These are phyloP conservation scores for Pyrenophora teres DNA, from an alignment of 2,329 filamentous ascomycete species.

Conservation along the genomic window DNA sequence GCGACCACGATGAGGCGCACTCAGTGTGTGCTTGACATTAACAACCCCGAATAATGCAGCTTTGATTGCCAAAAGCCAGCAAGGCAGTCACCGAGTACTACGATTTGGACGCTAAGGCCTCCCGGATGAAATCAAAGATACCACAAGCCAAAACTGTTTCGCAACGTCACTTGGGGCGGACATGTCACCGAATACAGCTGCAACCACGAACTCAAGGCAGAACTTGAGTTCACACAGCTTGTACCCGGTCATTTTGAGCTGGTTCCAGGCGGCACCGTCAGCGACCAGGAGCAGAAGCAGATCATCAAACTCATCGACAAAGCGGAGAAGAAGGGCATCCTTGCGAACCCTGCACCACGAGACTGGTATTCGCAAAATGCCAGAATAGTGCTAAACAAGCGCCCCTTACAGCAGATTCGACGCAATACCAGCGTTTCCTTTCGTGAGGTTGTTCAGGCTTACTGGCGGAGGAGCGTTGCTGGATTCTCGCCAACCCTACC, in stretches of 20 bases:
- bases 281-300: slow-evolving; percentile 37
- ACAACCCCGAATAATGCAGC: slow-evolving; percentile 20
- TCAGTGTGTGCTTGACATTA: slow-evolving; percentile 27
- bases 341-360: slow-evolving; percentile 32
- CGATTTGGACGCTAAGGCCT: slow-evolving; percentile 31
- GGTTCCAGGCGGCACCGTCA: slow-evolving; percentile 22
- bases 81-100: slow-evolving; percentile 34
- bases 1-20: slow-evolving; percentile 25
- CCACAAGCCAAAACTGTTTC: slow-evolving; percentile 29
- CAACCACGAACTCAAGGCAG: slow-evolving; percentile 17
- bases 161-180: slow-evolving; percentile 33
- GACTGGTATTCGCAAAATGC: slow-evolving; percentile 35
- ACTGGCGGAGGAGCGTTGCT: slow-evolving; percentile 29
- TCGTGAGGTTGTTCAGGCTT: slow-evolving; percentile 28
- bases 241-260: slow-evolving; percentile 37
- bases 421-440: slow-evolving; percentile 35
- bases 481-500: slow-evolving; percentile 29
- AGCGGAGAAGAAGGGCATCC: slow-evolving; percentile 26
- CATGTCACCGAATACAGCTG: slow-evolving; percentile 19
- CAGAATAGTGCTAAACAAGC: slow-evolving; percentile 37
- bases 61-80: slow-evolving; percentile 23
- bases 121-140: slow-evolving; percentile 20
- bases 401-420: slow-evolving; percentile 38
- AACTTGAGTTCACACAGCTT: slow-evolving; percentile 31
- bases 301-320: slow-evolving; percentile 32